phyloP scores from a whole-genome alignment of 2,329 filamentous ascomycete genomes.

The Ophiosphaerella narmari region DNA sequence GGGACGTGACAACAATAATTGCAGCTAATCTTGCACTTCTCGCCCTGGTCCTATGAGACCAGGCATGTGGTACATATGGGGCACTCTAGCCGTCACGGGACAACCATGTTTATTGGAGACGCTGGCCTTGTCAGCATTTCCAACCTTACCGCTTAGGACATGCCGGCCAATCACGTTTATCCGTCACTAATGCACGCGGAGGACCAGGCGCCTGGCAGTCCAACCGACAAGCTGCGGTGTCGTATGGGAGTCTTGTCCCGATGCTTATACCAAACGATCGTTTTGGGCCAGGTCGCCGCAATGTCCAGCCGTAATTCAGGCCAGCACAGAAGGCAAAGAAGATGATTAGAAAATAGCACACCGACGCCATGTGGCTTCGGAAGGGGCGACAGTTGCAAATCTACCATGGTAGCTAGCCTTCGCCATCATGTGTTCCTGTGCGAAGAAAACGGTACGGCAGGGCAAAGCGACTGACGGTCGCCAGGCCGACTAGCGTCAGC shows the following conservation, averaged over 20 bases:
- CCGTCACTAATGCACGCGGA: conserved; percentile 8
- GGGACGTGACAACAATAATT: conserved; percentile 11
- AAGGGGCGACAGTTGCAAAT: conserved; percentile 6
- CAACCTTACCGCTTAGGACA: conserved; percentile 20
- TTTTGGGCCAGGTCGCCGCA: too few relatives aligned
- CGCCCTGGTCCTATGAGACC: conserved; percentile 11
- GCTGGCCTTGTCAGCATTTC: conserved; percentile 14
- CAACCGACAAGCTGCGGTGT: conserved; percentile 2
- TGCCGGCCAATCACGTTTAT: conserved; percentile 28
- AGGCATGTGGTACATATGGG: conserved; percentile 27
- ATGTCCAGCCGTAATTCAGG: neutral
- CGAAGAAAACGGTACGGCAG: conserved; percentile 5
- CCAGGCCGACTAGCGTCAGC: conserved; percentile 22
- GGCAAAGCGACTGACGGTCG: conserved; percentile 14
- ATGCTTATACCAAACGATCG: too few relatives aligned
- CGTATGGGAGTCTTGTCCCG: too few relatives aligned
- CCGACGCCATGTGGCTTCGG: conserved; percentile 17
- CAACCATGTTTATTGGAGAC: conserved; percentile 20
- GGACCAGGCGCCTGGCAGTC: conserved; percentile 18
- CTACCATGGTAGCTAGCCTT: conserved; percentile 5
- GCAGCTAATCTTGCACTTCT: conserved; percentile 15
- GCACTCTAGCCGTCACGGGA: conserved; percentile 9
- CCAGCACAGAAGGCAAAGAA: neutral
- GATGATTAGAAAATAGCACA: conserved; percentile 10
- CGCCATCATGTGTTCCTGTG: conserved; percentile 22